A percentile compares a stretch with the other conserved stretches of the same genome.
Evolutionary conservation across 768 basidiomycete species (phyloP).

Genomic region (Cyclocybe cylindracea): DNA sequence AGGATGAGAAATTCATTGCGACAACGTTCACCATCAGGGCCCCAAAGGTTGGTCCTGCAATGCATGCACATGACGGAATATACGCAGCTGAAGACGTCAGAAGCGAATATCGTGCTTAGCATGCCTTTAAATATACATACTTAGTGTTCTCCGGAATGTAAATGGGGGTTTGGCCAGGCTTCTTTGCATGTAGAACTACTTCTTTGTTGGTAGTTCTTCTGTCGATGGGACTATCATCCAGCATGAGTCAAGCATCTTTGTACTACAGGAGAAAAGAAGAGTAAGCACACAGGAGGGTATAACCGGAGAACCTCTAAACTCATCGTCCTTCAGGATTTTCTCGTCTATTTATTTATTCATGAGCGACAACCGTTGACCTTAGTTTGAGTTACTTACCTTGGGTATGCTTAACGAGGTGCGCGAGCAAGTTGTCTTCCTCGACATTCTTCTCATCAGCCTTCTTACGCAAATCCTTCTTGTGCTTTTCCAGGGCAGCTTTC

Average conservation of each 20-base stretch:
- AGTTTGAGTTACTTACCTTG: slow-evolving; percentile 34
- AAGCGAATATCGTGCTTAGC: neutral
- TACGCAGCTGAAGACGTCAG: neutral
- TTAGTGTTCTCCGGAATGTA: too few relatives aligned
- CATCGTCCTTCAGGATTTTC: slow-evolving; percentile 42
- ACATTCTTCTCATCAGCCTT: slow-evolving; percentile 26
- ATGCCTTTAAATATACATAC: neutral
- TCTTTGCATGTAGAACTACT: too few relatives aligned
- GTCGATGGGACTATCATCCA: neutral
- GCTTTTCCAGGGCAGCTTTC: slow-evolving; percentile 40
- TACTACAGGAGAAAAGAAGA: neutral
- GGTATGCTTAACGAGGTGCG: slow-evolving; percentile 52
- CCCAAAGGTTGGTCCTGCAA: slow-evolving; percentile 64
- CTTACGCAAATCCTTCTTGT: slow-evolving; percentile 19
- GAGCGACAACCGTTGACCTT: neutral
- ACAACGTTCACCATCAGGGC: slow-evolving; percentile 53
- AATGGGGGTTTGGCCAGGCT: too few relatives aligned
- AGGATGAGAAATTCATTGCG: too few relatives aligned
- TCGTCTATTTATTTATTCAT: slow-evolving; percentile 19
- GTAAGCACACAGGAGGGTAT: slow-evolving; percentile 32
- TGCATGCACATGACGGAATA: slow-evolving; percentile 64
- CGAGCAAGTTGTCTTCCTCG: slow-evolving; percentile 45
- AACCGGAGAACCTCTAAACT: slow-evolving; percentile 43
- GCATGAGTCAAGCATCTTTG: neutral
- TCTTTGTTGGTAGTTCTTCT: neutral